Conservation (phyloP, 2,329 filamentous ascomycete species). For the Mariannaea elegans region DNA sequence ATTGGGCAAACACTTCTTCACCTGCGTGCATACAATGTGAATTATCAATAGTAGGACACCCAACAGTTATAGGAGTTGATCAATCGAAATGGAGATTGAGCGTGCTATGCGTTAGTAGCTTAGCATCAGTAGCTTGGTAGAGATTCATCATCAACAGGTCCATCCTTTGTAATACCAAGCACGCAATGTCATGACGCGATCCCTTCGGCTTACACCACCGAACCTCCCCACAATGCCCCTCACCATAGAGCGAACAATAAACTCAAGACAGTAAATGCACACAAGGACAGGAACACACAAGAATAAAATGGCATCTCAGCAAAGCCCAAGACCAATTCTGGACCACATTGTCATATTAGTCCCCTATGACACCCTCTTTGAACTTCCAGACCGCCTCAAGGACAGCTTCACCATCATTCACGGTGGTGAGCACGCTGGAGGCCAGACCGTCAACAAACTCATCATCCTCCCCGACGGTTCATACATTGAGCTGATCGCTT, state of each 20-base stretch:
- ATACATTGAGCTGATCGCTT: slow-evolving; percentile 74
- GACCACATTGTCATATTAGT: slow-evolving; percentile 74
- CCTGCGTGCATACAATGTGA: too few species aligned
- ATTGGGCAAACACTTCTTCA: too few species aligned
- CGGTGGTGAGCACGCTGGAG: slow-evolving; percentile 70
- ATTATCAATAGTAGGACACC: too few species aligned
- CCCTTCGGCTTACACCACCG: neutral
- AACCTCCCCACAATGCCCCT: neutral
- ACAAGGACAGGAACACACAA: neutral
- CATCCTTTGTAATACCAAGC: neutral
- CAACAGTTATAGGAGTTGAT: too few species aligned
- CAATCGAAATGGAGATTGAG: too few species aligned
- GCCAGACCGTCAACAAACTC: slow-evolving; percentile 68
- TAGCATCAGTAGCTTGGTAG: too few species aligned
- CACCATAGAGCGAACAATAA: neutral
- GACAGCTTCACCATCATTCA: slow-evolving; percentile 65
- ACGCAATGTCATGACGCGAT: neutral
- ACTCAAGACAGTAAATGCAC: too few species aligned
- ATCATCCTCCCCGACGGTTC: slow-evolving; percentile 70
- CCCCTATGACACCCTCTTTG: slow-evolving; percentile 56
- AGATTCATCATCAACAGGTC: too few species aligned
- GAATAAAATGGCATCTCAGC: slow-evolving; percentile 20
- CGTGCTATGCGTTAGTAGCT: too few species aligned
- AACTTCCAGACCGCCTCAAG: slow-evolving; percentile 60
- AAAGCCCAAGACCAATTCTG: slow-evolving; percentile 47